Evolutionary conservation across 2,329 filamentous ascomycete species (phyloP), one percentile per base, ranked within the genome.

Genomic region (Penicillium hesseltinei): DNA sequence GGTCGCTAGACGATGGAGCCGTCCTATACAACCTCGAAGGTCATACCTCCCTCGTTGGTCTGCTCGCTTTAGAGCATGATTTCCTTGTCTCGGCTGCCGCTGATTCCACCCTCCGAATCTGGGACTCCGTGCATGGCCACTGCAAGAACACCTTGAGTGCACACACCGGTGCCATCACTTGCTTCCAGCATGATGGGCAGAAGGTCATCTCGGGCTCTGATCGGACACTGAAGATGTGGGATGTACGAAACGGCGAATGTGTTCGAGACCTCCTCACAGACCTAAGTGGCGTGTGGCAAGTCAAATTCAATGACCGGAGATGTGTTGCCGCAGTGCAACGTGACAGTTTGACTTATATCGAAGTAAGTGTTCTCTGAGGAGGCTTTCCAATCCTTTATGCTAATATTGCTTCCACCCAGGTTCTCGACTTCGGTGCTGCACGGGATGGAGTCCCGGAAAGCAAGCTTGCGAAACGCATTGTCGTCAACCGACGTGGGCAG

Each of bases 201-300:
- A 99, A 99, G 72, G 92, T 99, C 35, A 96, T 99, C 56, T 96
- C 91, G 40, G 94, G 94, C 54, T 96, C 91, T 58, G 94, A 99
- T 73, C 88, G 93, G 69, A 97, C 91, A 4, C 81, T 99, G 62
- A 99, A 99, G 80, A 95, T 99, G 91, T 99, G 94, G 94, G 91
- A 99, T 70, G 89, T 97, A 49, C 86, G 87, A 68, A 96, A 88
- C 2, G 94, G 94, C 48, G 90, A 97, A 68, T 97, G 92, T 72
- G 87, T 96, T 51, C 90, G 93, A 65, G 93, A 99, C 74, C 83
- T 99, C 42, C 81, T 99, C 69, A 96, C 91, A 15, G 92, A 97
- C 69, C 82, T 99, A 36, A 93, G 88, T 65, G 92, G 93, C n/a
- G 94, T 99, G 8, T 99, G 94, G 94, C 94, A 99, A 78, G 94